Percentiles rank a stretch among this genome's conserved stretches.
phyloP scores from a whole-genome alignment of 2,329 filamentous ascomycete genomes.

The Dactylellina sp. region DNA sequence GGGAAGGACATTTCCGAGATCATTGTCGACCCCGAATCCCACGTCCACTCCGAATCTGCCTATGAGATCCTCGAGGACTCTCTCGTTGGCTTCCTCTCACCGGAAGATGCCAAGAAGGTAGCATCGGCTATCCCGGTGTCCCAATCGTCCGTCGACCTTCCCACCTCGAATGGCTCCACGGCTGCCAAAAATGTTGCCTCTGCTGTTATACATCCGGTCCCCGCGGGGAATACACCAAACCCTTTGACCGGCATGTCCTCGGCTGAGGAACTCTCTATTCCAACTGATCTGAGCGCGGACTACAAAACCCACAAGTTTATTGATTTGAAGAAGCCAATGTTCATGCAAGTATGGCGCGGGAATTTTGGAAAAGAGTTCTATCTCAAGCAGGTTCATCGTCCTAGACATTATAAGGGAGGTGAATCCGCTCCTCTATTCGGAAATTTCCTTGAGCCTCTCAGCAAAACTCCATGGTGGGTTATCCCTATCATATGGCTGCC shows the following conservation, averaged over 20 bases:
- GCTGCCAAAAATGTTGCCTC: conserved; percentile 60
- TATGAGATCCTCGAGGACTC: conserved; percentile 94
- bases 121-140: conserved; percentile 15
- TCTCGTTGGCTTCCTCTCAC: conserved; percentile 79
- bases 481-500: conserved; percentile 88
- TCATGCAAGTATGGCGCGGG: conserved; percentile 87
- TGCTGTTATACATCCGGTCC: conserved; percentile 66
- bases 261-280: conserved; percentile 85
- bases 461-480: conserved; percentile 93
- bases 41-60: conserved; percentile 88
- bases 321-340: conserved; percentile 83
- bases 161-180: conserved; percentile 50
- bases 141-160: conserved; percentile 1
- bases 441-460: conserved; percentile 98
- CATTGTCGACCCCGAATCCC: conserved; percentile 83
- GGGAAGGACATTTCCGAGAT: conserved; percentile 87
- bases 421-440: conserved; percentile 93
- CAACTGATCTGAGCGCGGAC: conserved; percentile 80
- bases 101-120: conserved; percentile 25
- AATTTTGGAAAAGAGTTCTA: conserved; percentile 97
- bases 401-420: conserved; percentile 94
- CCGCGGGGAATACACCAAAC: conserved; percentile 66
- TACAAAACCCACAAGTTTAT: conserved; percentile 94
- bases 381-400: conserved; percentile 92
- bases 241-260: conserved; percentile 84